A percentile compares a stretch with the other conserved stretches of the same genome.
phyloP scores from a whole-genome alignment of 179 eudicot genomes.

The Patellifolia procumbens region DNA sequence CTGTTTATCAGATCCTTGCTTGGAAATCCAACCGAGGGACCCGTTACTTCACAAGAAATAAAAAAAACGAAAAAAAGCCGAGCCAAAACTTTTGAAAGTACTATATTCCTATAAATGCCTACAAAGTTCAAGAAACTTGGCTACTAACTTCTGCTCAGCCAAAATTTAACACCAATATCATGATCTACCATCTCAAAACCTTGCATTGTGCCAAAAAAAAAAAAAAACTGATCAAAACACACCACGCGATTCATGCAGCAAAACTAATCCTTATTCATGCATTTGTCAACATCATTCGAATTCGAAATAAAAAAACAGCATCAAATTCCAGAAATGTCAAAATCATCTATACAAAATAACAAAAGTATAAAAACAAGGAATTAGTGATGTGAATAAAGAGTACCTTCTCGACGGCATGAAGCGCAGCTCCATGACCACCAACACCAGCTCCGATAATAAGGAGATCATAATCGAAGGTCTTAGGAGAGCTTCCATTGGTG shows the following conservation, averaged over 20 bases:
- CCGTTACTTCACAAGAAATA: background rate
- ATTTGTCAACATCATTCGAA: background rate
- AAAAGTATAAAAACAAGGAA: background rate
- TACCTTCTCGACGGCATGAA: conserved; percentile 97
- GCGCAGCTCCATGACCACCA: conserved; percentile 98
- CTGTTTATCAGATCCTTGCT: background rate
- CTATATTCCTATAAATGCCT: background rate
- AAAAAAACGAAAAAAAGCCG: background rate
- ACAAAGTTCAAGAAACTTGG: background rate
- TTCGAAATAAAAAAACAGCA: background rate
- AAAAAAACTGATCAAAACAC: background rate
- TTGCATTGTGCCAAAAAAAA: background rate
- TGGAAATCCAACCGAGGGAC: background rate
- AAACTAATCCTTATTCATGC: background rate
- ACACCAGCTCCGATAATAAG: conserved; percentile 95
- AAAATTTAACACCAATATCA: background rate
- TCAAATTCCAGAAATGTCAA: background rate
- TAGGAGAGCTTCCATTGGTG: conserved; percentile 47
- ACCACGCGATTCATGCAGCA: background rate
- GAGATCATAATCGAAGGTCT: conserved; percentile 81
- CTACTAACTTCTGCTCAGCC: background rate
- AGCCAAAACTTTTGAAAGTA: background rate
- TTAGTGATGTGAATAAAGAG: background rate
- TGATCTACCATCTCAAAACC: conserved; percentile 2
- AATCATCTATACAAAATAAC: background rate